These are phyloP conservation scores for Saururus chinensis DNA, from an alignment of 164 flowering plant species.

Conservation along the genomic window DNA sequence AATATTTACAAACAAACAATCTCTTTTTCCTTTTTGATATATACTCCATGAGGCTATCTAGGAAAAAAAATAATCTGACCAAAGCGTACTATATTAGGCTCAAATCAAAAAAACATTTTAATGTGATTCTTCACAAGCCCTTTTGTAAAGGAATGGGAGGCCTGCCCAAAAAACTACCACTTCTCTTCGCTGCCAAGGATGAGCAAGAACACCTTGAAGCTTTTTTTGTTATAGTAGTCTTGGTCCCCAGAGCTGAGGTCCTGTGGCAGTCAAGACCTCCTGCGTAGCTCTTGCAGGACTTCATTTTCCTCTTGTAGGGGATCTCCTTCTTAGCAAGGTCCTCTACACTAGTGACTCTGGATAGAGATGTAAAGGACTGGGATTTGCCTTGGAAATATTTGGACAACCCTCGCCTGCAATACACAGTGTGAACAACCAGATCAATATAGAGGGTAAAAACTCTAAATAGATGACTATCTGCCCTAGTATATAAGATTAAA, in stretches of 20 bases:
- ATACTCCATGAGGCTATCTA: too few relatives aligned
- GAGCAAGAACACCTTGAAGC: slow-evolving; percentile 29
- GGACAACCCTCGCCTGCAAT: slow-evolving; percentile 79
- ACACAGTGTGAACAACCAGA: background rate
- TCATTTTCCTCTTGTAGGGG: slow-evolving; percentile 40
- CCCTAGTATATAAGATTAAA: too few relatives aligned
- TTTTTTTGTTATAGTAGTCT: slow-evolving; percentile 43
- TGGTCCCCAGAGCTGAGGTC: slow-evolving; percentile 33
- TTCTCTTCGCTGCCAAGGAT: slow-evolving; percentile 24
- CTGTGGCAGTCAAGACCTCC: slow-evolving; percentile 33
- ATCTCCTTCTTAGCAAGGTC: slow-evolving; percentile 62
- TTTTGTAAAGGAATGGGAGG: slow-evolving; percentile 21
- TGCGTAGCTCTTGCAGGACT: slow-evolving; percentile 51
- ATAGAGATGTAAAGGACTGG: slow-evolving; percentile 60
- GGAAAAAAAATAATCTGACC: too few relatives aligned
- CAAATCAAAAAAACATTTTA: too few relatives aligned
- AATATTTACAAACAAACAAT: too few relatives aligned
- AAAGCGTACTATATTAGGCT: too few relatives aligned
- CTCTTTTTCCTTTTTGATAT: too few relatives aligned
- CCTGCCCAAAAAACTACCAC: slow-evolving; percentile 19
- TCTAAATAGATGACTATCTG: too few relatives aligned
- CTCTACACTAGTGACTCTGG: slow-evolving; percentile 46
- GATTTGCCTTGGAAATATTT: slow-evolving; percentile 65
- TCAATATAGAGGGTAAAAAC: background rate
- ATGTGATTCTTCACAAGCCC: background rate